Evolutionary conservation across 352 stramenopile species (phyloP), one percentile per base, ranked within the genome.

Genomic region (Achlya hypogyna): DNA sequence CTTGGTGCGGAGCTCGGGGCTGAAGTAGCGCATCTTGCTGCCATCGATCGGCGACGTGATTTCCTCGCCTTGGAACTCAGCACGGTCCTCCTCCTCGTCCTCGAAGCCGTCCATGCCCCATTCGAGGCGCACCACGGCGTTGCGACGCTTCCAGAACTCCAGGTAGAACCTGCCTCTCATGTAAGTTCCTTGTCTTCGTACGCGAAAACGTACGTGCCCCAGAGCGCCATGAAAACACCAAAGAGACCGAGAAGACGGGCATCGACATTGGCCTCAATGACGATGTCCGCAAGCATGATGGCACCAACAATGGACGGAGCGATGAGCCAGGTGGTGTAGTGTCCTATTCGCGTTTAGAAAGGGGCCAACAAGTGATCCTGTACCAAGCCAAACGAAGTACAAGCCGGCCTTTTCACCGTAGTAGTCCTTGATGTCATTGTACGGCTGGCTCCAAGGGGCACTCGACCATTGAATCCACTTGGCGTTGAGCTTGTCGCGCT

Each of bases 311-410:
- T 45, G 47, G 91, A 92, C 25, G 96, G 87, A 22, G 89, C 85
- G 16, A 98, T 83, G 22, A 99, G 77, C 82, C 97, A 97, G 54
- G 86, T 92, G 34, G 93, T 98, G 72, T 96, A 98, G 75, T 98
- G 93, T 28, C 82, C 82, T 54, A 54, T 6, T 34, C 16, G 29
- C 16, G 29, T 34, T 54, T 6, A 54, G 29, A 14, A 54, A 16
- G 6, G 80, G 38, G 0, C 42, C 0, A 9, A 28, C 9, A n/a
- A 32, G 54, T 22, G 22, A n/a, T 40, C 60, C 62, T 45, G 35
- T 38, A 82, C 96, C 88, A 0, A 98, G 75, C 89, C 95, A 99
- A 43, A 95, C 87, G 74, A 98, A 99, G 82, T 98, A 99, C 62
- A 99, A 93, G 0, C 91, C 93, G 23, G 99, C 87, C 75, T 98